Base-by-base conservation (phyloP, 208 protist species). In the Trypanosoma congolense region DNA sequence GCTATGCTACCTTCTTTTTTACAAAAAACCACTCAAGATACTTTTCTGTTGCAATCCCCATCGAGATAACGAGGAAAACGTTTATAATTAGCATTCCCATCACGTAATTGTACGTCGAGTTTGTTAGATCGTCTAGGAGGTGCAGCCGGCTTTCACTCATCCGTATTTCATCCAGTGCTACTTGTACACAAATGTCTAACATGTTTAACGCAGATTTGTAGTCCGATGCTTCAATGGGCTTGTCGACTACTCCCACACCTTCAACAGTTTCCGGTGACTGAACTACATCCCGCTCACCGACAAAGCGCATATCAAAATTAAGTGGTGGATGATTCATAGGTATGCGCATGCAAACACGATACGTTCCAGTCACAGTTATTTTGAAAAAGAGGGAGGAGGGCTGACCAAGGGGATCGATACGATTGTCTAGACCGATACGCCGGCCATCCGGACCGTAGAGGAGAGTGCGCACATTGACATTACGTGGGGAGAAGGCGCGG, bases 1-100 rank as follows among this genome's bases (percentile, higher is more conserved):
- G 41, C 42, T 70, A 87, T 1, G 72, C 75, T 29, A 80, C 70
- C 51, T 83, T 91, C 38, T 82, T 60, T 56, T 87, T 91, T 24
- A 76, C 54, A 54, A 77, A 82, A 59, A 72, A 79, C 21, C 63
- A 50, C 44, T 87, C 69, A 46, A 87, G 50, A 38, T 83, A 86
- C 30, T 64, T 59, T 41, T 91, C 72, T 18, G 72, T 61, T 63
- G 65, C 72, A 21, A 74, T 19, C 29, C 22, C 75, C 5, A 87
- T 46, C 0, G 52, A 56, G 40, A 86, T 55, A 3, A 69, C 75
- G 19, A 87, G 62, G 8, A 71, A 28, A n/a, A 83, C 59, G 45
- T 87, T 91, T 8, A 87, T 19, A 21, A 79, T 3, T 14, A 81
- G 51, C 43, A 70, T 73, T 14, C 53, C 62, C n/a, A 85, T 25